Conservation (phyloP, 2,329 filamentous ascomycete species). For the Cercospora beticola region DNA sequence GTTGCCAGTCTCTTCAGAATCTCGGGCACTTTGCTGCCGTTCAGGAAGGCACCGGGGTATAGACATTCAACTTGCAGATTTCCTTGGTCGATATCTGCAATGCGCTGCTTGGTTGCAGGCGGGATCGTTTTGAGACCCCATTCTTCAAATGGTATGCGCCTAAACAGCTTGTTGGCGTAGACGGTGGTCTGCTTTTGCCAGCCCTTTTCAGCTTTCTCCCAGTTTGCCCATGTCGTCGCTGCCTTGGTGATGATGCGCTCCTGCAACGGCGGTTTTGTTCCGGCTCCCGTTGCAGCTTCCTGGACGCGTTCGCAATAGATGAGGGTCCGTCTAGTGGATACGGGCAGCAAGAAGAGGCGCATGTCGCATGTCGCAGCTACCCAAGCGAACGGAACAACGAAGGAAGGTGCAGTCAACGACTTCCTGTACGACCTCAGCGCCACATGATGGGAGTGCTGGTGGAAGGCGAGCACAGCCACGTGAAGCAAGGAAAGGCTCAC, state of each 20-base stretch:
- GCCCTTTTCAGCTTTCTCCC: constrained; percentile 69
- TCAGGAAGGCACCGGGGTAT: constrained; percentile 71
- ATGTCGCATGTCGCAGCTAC: constrained; percentile 50
- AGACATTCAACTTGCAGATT: constrained; percentile 55
- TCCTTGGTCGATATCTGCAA: constrained; percentile 62
- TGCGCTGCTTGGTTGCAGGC: constrained; percentile 67
- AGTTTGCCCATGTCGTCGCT: constrained; percentile 74
- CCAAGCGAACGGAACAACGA: not conserved
- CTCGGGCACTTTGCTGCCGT: constrained; percentile 58
- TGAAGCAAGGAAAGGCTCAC: constrained; percentile 12
- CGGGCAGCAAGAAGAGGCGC: constrained; percentile 90
- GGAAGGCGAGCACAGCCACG: constrained; percentile 8
- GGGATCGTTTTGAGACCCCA: constrained; percentile 97
- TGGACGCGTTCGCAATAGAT: constrained; percentile 81
- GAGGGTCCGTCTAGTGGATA: constrained; percentile 85
- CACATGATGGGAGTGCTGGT: not conserved
- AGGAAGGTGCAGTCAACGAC: constrained; percentile 4
- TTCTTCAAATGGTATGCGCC: constrained; percentile 91
- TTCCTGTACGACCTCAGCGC: not conserved
- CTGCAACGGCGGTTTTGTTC: constrained; percentile 55
- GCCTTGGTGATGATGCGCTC: constrained; percentile 72
- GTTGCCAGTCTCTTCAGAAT: constrained; percentile 72
- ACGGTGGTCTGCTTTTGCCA: constrained; percentile 87
- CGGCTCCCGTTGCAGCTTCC: constrained; percentile 41
- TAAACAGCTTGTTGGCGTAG: constrained; percentile 82